phyloP scores from a whole-genome alignment of 148 eudicot species.

The Rhododendron kiyosumense region DNA sequence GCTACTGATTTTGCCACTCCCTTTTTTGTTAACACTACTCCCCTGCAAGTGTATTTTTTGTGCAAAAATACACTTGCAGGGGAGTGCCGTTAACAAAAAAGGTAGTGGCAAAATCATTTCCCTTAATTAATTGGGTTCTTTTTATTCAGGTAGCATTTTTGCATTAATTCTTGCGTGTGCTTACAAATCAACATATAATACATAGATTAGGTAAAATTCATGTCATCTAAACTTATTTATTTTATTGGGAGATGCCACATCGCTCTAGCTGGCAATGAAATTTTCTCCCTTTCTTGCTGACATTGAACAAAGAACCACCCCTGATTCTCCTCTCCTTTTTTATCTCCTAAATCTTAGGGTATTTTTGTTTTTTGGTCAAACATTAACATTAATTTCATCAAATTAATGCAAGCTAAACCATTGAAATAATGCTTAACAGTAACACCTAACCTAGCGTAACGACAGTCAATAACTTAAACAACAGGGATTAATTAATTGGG shows the following conservation, averaged over 20 bases:
- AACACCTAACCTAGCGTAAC: neutral
- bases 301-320: neutral
- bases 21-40: too few relatives aligned
- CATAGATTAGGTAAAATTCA: neutral
- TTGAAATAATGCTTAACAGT: neutral
- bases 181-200: neutral
- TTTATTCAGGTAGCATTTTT: too few relatives aligned
- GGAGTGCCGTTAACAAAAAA: too few relatives aligned
- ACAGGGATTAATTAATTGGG: neutral
- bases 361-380: neutral
- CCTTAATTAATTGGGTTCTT: too few relatives aligned
- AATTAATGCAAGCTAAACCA: neutral
- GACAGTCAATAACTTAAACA: neutral
- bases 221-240: neutral
- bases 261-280: constrained; percentile 7
- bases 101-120: too few relatives aligned
- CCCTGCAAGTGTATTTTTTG: too few relatives aligned
- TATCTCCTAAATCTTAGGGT: neutral
- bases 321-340: neutral
- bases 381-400: neutral
- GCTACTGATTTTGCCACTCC: too few relatives aligned
- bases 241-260: neutral
- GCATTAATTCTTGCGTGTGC: neutral
- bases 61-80: too few relatives aligned
- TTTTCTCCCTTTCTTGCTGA: neutral